These are phyloP conservation scores for Isabelozyma pseudorhagii DNA, from an alignment of 805 yeast genomes.

Conservation along the genomic window DNA sequence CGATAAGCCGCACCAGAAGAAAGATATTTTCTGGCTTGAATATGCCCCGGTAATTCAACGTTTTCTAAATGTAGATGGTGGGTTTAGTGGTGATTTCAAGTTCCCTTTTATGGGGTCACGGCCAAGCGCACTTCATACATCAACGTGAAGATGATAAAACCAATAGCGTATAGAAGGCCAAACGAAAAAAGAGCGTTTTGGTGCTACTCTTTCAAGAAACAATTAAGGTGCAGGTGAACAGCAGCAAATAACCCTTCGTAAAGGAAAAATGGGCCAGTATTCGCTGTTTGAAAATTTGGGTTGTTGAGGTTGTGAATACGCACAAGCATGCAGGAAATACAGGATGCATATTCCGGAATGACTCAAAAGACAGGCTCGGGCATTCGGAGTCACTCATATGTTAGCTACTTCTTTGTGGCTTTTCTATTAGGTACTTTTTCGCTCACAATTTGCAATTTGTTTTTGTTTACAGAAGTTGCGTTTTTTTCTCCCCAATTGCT, in stretches of 20 bases:
- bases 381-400: not conserved
- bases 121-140: too few relatives aligned
- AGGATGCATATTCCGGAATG: not conserved
- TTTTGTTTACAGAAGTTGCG: not conserved
- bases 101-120: too few relatives aligned
- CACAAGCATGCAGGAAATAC: not conserved
- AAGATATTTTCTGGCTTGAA: too few relatives aligned
- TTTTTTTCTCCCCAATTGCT: not conserved
- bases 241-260: not conserved
- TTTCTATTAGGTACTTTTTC: not conserved
- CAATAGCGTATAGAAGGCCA: too few relatives aligned
- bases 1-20: too few relatives aligned
- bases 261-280: not conserved
- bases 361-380: not conserved
- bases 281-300: not conserved
- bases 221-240: not conserved
- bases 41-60: too few relatives aligned
- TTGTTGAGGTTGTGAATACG: not conserved
- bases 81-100: too few relatives aligned
- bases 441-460: not conserved
- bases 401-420: not conserved
- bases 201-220: not conserved
- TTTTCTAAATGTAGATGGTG: too few relatives aligned
- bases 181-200: not conserved
- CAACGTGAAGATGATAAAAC: too few relatives aligned